These are phyloP conservation scores for Nakaseomyces sp. DNA, from an alignment of 1,139 yeast genomes.

Conservation along the genomic window DNA sequence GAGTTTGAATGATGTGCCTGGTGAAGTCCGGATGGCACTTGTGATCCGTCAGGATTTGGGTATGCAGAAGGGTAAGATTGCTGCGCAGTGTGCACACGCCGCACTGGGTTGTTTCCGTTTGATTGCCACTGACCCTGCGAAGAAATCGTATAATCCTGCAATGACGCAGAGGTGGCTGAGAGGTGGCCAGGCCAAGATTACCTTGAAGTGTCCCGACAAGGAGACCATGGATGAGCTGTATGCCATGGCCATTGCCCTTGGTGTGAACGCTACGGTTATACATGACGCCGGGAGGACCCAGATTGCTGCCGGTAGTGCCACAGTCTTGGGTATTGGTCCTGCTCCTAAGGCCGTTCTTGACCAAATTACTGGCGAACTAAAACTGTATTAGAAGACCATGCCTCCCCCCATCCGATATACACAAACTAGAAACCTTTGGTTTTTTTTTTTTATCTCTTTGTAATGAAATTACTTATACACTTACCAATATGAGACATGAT, in stretches of 20 bases:
- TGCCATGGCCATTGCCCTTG: slow-evolving; percentile 73
- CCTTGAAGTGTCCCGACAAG: slow-evolving; percentile 66
- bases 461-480: too few relatives aligned
- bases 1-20: slow-evolving; percentile 53
- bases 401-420: too few relatives aligned
- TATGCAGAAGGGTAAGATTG: slow-evolving; percentile 93
- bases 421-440: too few relatives aligned
- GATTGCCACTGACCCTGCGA: slow-evolving; percentile 44
- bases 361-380: slow-evolving; percentile 69
- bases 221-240: slow-evolving; percentile 71
- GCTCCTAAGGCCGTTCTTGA: slow-evolving; percentile 84
- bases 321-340: slow-evolving; percentile 92
- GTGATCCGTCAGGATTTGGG: slow-evolving; percentile 80
- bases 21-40: slow-evolving; percentile 81
- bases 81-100: slow-evolving; percentile 98
- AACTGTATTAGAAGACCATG: slow-evolving; percentile 70
- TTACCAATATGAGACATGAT: too few relatives aligned
- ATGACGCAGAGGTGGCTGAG: slow-evolving; percentile 71
- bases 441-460: too few relatives aligned
- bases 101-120: slow-evolving; percentile 79
- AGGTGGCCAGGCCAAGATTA: slow-evolving; percentile 90
- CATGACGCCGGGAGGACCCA: slow-evolving; percentile 98
- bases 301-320: slow-evolving; percentile 88
- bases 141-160: slow-evolving; percentile 48
- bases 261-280: slow-evolving; percentile 69